Evolutionary conservation across 2,329 filamentous ascomycete genomes (phyloP).

Genomic region (Pestalotiopsis sp.): DNA sequence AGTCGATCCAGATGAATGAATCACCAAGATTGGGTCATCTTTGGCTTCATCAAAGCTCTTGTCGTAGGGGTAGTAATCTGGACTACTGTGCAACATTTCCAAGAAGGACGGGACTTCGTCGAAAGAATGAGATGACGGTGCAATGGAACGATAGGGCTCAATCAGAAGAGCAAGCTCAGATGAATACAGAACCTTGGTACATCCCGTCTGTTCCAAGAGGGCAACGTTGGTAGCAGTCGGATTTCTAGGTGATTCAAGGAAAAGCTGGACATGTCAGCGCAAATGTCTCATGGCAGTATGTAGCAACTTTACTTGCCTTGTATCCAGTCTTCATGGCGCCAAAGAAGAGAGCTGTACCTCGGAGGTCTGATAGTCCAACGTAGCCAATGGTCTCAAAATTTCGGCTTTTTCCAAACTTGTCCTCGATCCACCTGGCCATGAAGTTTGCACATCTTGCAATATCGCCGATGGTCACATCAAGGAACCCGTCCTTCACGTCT

Average conservation of each 20-base stretch:
- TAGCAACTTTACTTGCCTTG: conserved; percentile 22
- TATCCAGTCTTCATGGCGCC: conserved; percentile 40
- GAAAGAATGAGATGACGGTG: background rate
- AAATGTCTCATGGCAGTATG: background rate
- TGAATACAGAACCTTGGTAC: conserved; percentile 21
- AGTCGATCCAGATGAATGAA: conserved; percentile 29
- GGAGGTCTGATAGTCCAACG: conserved; percentile 31
- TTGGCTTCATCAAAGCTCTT: conserved; percentile 23
- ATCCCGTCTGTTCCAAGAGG: conserved; percentile 21
- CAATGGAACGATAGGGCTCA: conserved; percentile 7
- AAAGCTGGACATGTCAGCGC: conserved; percentile 15
- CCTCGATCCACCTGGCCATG: conserved; percentile 29
- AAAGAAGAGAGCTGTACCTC: conserved; percentile 33
- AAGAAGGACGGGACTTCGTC: conserved; percentile 20
- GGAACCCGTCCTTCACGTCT: conserved; percentile 21
- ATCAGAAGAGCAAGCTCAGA: conserved; percentile 19
- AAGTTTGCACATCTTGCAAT: conserved; percentile 27
- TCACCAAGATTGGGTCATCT: conserved; percentile 21
- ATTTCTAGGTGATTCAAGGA: conserved; percentile 26
- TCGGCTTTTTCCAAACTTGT: conserved; percentile 20
- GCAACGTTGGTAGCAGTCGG: conserved; percentile 18
- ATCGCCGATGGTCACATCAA: conserved; percentile 23
- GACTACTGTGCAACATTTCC: conserved; percentile 20
- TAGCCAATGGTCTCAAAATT: conserved; percentile 31
- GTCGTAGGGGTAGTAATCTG: conserved; percentile 18